Percentiles rank a stretch among this genome's conserved stretches.
Conservation (phyloP, 1,284 basidiomycete species). For the Microbotryum intermedium region DNA sequence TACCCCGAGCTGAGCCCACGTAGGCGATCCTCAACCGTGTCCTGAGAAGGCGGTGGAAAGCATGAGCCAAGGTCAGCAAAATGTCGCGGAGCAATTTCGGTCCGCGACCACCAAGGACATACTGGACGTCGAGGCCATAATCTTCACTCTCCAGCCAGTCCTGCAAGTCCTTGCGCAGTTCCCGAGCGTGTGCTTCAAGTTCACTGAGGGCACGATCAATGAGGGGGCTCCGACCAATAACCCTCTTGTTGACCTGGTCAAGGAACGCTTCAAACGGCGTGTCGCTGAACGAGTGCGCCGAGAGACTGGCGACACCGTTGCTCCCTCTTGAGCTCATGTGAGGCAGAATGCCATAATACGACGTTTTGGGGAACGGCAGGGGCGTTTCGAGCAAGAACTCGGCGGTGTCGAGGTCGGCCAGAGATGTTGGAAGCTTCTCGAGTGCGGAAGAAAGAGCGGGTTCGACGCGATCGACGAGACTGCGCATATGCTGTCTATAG, state of each 20-base stretch:
- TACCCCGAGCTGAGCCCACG: neutral
- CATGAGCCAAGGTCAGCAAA: neutral
- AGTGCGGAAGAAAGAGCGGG: slow-evolving; percentile 13
- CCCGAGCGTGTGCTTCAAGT: slow-evolving; percentile 18
- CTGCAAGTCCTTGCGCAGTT: slow-evolving; percentile 11
- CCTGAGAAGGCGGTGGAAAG: neutral
- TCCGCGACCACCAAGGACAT: too few species aligned
- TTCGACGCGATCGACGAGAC: slow-evolving; percentile 6
- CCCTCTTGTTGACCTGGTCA: slow-evolving; percentile 15
- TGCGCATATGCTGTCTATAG: slow-evolving; percentile 9
- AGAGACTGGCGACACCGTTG: neutral
- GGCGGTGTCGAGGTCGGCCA: slow-evolving; percentile 6
- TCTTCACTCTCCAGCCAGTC: slow-evolving; percentile 9
- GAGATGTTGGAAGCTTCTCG: neutral
- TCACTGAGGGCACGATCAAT: slow-evolving; percentile 18
- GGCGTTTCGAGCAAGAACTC: slow-evolving; percentile 25
- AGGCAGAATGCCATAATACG: neutral
- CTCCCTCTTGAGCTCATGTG: neutral
- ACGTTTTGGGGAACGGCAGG: slow-evolving; percentile 20
- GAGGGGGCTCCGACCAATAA: slow-evolving; percentile 21
- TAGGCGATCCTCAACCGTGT: slow-evolving; percentile 6
- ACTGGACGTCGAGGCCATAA: too few species aligned
- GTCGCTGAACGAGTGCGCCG: too few species aligned
- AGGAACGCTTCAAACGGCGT: slow-evolving; percentile 25
- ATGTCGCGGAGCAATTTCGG: neutral